phyloP scores from a whole-genome alignment of 169 alveolate species.

The Plasmodium gallinaceum region DNA sequence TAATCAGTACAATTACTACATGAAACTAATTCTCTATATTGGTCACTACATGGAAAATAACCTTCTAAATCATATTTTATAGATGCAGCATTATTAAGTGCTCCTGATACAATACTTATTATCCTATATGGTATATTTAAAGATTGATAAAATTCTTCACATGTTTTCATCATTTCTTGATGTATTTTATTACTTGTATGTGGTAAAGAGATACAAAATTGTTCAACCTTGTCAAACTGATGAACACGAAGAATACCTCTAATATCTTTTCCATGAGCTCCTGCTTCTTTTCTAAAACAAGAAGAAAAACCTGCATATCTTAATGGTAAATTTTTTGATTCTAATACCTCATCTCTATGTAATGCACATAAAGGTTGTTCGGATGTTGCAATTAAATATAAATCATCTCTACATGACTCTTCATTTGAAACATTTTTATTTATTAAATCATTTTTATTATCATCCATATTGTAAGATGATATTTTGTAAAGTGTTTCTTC shows the following conservation, averaged over 20 bases:
- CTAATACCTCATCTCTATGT: conserved; percentile 91
- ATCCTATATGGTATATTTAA: conserved; percentile 97
- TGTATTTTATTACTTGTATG: conserved; percentile 91
- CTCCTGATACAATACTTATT: conserved; percentile 98
- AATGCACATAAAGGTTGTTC: conserved; percentile 99
- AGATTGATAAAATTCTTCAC: conserved; percentile 97
- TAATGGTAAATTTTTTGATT: conserved; percentile 91
- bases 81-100: conserved; percentile 99
- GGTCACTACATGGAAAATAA: conserved; percentile 98
- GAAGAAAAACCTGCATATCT: conserved; percentile 97
- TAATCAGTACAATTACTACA: conserved; percentile 99
- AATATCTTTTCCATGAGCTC: conserved; percentile 99
- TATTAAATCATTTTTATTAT: background rate
- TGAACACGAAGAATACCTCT: conserved; percentile 99
- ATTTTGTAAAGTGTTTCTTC: conserved; percentile 95
- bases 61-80: conserved; percentile 99
- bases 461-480: conserved; percentile 44
- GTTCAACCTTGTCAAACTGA: conserved; percentile 99
- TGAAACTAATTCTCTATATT: conserved; percentile 97
- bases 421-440: conserved; percentile 74
- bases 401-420: conserved; percentile 87
- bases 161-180: conserved; percentile 95
- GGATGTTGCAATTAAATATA: conserved; percentile 98
- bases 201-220: conserved; percentile 96
- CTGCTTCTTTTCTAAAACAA: conserved; percentile 99